Conservation (phyloP, 2,329 filamentous ascomycete genomes). For the Alternaria burnsii region DNA sequence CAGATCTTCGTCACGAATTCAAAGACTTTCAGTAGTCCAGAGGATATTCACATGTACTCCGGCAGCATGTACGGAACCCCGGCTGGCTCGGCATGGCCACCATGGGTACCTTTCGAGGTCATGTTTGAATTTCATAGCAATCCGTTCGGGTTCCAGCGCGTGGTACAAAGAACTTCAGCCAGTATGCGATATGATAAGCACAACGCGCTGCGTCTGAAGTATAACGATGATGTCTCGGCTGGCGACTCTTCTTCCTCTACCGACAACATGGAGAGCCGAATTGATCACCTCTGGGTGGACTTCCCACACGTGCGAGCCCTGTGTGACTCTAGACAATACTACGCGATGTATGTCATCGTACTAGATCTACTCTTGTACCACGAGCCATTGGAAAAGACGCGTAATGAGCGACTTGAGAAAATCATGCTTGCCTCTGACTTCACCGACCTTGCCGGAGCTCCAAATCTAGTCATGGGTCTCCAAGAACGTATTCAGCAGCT, state of each 20-base stretch:
- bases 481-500: conserved; percentile 93
- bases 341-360: conserved; percentile 97
- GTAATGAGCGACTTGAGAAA: conserved; percentile 93
- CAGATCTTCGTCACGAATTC: conserved; percentile 98
- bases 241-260: conserved; percentile 61
- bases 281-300: conserved; percentile 96
- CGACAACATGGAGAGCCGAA: conserved; percentile 75
- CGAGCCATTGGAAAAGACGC: conserved; percentile 96
- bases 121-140: conserved; percentile 97
- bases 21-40: conserved; percentile 82
- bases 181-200: conserved; percentile 96
- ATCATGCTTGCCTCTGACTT: conserved; percentile 99
- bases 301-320: conserved; percentile 94
- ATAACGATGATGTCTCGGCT: conserved; percentile 88
- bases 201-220: conserved; percentile 95
- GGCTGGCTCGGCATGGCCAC: conserved; percentile 88
- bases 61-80: conserved; percentile 91
- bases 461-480: conserved; percentile 88
- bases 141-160: conserved; percentile 96
- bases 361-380: conserved; percentile 95
- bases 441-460: conserved; percentile 91
- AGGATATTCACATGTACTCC: conserved; percentile 90
- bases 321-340: conserved; percentile 97
- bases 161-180: conserved; percentile 96
- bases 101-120: conserved; percentile 97